Evolutionary conservation across 352 stramenopile species (phyloP).

Genomic region (Phytopythium vexans): DNA sequence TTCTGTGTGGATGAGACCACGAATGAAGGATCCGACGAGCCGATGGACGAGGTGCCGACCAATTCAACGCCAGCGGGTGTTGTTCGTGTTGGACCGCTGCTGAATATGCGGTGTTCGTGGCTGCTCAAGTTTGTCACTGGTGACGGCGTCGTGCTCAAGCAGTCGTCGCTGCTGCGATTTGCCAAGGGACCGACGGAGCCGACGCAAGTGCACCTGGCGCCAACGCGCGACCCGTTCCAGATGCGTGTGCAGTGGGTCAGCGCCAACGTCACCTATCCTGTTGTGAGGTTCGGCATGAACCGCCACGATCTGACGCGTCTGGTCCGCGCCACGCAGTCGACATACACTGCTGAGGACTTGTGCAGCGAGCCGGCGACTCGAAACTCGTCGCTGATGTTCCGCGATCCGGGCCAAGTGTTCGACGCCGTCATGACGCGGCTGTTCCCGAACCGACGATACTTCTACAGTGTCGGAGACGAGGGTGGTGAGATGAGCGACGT

Average conservation of each 20-base stretch:
- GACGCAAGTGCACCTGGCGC: constrained; percentile 35
- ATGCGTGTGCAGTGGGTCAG: constrained; percentile 62
- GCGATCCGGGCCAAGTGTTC: constrained; percentile 35
- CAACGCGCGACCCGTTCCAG: constrained; percentile 26
- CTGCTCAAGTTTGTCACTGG: constrained; percentile 29
- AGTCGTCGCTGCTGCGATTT: constrained; percentile 30
- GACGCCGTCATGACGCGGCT: constrained; percentile 38
- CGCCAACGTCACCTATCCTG: constrained; percentile 26
- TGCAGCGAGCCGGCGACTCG: constrained; percentile 22
- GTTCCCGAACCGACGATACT: constrained; percentile 25
- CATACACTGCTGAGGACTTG: constrained; percentile 30
- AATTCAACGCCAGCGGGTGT: constrained; percentile 14
- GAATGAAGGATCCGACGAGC: constrained; percentile 5
- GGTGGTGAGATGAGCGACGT: constrained; percentile 23
- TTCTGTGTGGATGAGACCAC: constrained; percentile 29
- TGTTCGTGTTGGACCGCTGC: constrained; percentile 30
- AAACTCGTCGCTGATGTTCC: constrained; percentile 14
- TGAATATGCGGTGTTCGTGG: constrained; percentile 51
- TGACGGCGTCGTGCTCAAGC: constrained; percentile 20
- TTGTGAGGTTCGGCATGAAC: constrained; percentile 33
- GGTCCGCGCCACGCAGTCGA: constrained; percentile 16
- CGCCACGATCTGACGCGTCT: constrained; percentile 11
- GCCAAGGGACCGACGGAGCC: constrained; percentile 32
- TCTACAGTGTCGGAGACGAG: constrained; percentile 31
- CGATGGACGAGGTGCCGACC: constrained; percentile 21